Conservation (phyloP, 371 early-diverging fungal species). For the Basidiobolus heterosporus region DNA sequence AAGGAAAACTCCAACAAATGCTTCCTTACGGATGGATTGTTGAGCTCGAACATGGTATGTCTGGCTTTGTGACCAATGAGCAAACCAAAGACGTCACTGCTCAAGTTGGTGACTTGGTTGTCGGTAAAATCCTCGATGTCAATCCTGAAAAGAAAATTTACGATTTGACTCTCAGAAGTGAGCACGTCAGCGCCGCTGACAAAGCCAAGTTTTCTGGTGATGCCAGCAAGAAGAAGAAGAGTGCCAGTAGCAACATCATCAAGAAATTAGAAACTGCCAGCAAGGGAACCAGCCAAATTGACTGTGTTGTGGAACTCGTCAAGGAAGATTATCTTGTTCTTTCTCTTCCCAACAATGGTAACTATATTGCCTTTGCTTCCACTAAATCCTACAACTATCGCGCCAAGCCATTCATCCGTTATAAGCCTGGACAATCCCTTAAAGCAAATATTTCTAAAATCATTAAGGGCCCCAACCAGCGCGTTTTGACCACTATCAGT, state of each 20-base stretch:
- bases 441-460: conserved; percentile 14
- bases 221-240: background rate
- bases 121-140: conserved; percentile 41
- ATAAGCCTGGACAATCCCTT: conserved; percentile 33
- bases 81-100: conserved; percentile 22
- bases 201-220: background rate
- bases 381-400: conserved; percentile 33
- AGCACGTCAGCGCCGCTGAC: background rate
- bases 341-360: conserved; percentile 28
- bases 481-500: conserved; percentile 20
- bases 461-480: conserved; percentile 13
- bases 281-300: too few species aligned
- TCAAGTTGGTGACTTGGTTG: conserved; percentile 23
- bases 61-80: conserved; percentile 33
- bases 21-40: conserved; percentile 36
- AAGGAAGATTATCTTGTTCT: conserved; percentile 60
- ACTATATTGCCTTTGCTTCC: conserved; percentile 33
- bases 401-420: conserved; percentile 29
- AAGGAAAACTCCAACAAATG: conserved; percentile 30
- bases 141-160: conserved; percentile 35
- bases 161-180: conserved; percentile 31
- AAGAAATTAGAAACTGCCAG: conserved; percentile 9
- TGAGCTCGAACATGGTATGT: conserved; percentile 19
- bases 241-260: background rate
- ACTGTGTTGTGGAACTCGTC: conserved; percentile 32